Percentiles rank a stretch among this genome's conserved stretches.
phyloP scores from a whole-genome alignment of 2,329 filamentous ascomycete genomes.

The Colletotrichum godetiae region DNA sequence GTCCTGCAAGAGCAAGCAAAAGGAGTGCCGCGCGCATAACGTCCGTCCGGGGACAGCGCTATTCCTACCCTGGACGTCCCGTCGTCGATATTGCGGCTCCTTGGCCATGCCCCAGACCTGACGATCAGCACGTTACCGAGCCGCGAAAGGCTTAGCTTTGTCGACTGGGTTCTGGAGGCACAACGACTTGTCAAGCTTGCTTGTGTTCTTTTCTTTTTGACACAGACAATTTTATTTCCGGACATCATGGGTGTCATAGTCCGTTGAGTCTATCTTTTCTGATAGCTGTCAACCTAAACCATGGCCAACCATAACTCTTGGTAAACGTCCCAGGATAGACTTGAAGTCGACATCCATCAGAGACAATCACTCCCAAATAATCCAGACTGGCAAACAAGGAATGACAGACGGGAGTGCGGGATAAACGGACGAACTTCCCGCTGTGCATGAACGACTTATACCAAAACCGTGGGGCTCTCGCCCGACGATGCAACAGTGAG shows the following conservation, averaged over 20 bases:
- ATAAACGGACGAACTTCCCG: neutral
- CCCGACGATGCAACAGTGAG: neutral
- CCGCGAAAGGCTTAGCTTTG: neutral
- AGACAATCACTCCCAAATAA: neutral
- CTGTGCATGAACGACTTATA: neutral
- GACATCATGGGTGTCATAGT: neutral
- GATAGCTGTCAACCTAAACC: neutral
- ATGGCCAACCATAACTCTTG: neutral
- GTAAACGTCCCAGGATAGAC: neutral
- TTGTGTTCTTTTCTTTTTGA: neutral
- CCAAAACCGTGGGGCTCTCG: neutral
- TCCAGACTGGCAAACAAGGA: neutral
- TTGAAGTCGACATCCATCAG: neutral
- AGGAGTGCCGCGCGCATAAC: neutral
- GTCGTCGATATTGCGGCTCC: conserved; percentile 6
- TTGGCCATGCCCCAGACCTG: neutral
- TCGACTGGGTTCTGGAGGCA: neutral
- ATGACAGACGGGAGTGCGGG: neutral
- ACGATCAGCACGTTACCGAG: neutral
- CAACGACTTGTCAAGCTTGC: neutral
- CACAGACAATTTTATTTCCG: neutral
- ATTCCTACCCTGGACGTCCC: neutral
- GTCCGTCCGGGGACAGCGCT: neutral
- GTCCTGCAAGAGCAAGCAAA: neutral
- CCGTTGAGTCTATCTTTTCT: neutral